Conservation (phyloP, 1,139 yeast species). For the Blastobotrys ciferrii region DNA sequence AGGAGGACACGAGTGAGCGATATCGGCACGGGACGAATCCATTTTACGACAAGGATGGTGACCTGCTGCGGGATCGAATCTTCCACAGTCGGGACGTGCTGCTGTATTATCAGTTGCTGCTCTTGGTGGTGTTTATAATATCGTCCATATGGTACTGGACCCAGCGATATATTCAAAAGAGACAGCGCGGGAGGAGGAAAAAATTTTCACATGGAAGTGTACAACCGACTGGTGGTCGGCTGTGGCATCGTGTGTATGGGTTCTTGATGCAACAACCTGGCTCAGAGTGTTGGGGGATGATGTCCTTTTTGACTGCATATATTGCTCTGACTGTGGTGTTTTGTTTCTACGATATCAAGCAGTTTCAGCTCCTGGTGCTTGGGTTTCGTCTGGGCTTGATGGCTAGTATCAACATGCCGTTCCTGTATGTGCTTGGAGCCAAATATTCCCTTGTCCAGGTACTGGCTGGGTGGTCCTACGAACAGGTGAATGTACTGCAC, state of each 20-base stretch:
- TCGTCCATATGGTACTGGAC: conserved; percentile 7
- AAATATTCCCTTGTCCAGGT: conserved; percentile 29
- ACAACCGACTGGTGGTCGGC: too few species aligned
- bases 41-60: conserved; percentile 9
- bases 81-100: conserved; percentile 5
- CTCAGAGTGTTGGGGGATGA: conserved; percentile 19
- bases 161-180: too few species aligned
- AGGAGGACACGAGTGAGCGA: background rate
- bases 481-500: conserved; percentile 32
- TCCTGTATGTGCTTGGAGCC: conserved; percentile 31
- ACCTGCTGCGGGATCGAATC: background rate
- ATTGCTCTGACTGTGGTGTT: conserved; percentile 18
- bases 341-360: conserved; percentile 16
- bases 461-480: conserved; percentile 34
- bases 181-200: too few species aligned
- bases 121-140: background rate
- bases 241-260: conserved; percentile 3
- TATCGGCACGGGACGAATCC: conserved; percentile 8
- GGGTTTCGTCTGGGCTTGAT: conserved; percentile 31
- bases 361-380: conserved; percentile 20
- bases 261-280: conserved; percentile 21
- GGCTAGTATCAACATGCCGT: conserved; percentile 27
- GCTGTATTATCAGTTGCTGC: conserved; percentile 1
- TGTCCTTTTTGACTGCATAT: conserved; percentile 16
- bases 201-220: too few species aligned